Evolutionary conservation across 1,284 basidiomycete genomes (phyloP).

Genomic region (Ceratobasidium sp.): DNA sequence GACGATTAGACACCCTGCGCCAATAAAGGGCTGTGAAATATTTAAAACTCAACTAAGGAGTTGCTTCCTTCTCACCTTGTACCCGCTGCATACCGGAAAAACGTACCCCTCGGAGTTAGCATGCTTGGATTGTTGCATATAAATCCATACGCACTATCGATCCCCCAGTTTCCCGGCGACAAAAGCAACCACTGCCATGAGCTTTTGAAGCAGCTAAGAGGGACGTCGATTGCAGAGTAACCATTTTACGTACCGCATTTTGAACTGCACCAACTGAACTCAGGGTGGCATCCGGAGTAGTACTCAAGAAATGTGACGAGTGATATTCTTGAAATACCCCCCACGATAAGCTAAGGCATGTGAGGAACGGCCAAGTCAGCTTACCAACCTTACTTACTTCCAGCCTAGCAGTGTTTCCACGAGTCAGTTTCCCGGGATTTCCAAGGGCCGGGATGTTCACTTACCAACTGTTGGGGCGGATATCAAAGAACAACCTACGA

Average conservation of each 20-base stretch:
- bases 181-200: constrained; percentile 48
- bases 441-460: not conserved
- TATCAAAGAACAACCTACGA: constrained; percentile 18
- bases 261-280: constrained; percentile 47
- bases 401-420: not conserved
- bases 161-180: constrained; percentile 50
- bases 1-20: constrained; percentile 48
- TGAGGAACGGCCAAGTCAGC: not conserved
- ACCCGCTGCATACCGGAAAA: constrained; percentile 23
- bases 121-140: not conserved
- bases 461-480: constrained; percentile 14
- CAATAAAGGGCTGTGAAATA: constrained; percentile 47
- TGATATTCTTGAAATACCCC: constrained; percentile 50
- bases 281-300: constrained; percentile 42
- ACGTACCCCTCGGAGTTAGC: not conserved
- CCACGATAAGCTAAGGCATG: constrained; percentile 39
- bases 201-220: constrained; percentile 16
- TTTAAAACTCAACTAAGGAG: not conserved
- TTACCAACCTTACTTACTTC: constrained; percentile 3
- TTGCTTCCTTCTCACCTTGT: constrained; percentile 3
- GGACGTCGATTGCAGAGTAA: not conserved
- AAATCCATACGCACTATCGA: constrained; percentile 45
- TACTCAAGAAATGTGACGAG: constrained; percentile 45
- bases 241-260: constrained; percentile 38
- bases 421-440: not conserved